These are phyloP conservation scores for Scedosporium dehoogii DNA, from an alignment of 2,329 filamentous ascomycete genomes.

Conservation along the genomic window DNA sequence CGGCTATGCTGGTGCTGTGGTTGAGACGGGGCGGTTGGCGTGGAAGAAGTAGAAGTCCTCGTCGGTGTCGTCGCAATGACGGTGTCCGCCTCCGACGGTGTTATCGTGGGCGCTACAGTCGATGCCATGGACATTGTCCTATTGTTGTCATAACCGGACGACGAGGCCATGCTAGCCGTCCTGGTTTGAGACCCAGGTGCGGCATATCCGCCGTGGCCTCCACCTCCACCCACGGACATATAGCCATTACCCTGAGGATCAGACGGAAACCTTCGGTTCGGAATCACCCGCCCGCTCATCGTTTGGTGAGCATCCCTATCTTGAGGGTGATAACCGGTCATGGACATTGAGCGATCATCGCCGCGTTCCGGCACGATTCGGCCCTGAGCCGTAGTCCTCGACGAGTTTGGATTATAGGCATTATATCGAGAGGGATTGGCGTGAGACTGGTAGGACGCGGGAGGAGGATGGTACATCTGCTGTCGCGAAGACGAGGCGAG, in stretches of 20 bases:
- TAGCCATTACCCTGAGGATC: constrained; percentile 28
- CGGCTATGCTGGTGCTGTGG: constrained; percentile 31
- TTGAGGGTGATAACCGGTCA: constrained; percentile 65
- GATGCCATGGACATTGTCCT: constrained; percentile 91
- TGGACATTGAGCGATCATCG: constrained; percentile 90
- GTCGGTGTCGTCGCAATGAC: constrained; percentile 21
- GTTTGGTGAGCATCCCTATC: constrained; percentile 80
- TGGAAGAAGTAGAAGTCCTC: neutral
- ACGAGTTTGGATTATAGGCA: constrained; percentile 52
- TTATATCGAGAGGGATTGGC: constrained; percentile 71
- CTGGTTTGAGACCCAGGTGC: constrained; percentile 45
- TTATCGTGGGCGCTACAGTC: constrained; percentile 61
- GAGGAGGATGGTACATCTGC: constrained; percentile 57
- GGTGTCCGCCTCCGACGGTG: constrained; percentile 48
- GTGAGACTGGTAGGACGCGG: constrained; percentile 49
- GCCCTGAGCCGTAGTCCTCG: constrained; percentile 82
- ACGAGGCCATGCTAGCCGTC: constrained; percentile 53
- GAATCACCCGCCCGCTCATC: constrained; percentile 86
- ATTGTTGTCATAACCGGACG: constrained; percentile 36
- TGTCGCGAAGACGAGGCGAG: constrained; percentile 69
- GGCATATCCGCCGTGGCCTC: constrained; percentile 27
- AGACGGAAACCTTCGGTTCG: constrained; percentile 47
- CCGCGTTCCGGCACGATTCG: constrained; percentile 84
- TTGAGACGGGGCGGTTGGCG: neutral
- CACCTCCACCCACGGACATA: constrained; percentile 14